A percentile compares a stretch with the other conserved stretches of the same genome.
These are phyloP conservation scores for Plasmodium berghei DNA, from an alignment of 169 alveolate genomes.

Conservation along the genomic window DNA sequence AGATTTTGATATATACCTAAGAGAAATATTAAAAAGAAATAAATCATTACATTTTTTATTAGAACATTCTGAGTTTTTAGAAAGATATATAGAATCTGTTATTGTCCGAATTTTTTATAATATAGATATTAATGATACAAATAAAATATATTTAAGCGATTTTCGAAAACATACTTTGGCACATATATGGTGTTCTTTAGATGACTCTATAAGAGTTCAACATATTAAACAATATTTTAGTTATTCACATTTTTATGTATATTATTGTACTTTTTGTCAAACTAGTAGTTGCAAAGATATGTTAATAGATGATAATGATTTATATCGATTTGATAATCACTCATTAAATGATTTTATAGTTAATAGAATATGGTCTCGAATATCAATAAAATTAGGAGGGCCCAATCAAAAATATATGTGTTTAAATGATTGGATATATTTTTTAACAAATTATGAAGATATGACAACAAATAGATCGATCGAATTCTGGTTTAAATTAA, in stretches of 20 bases:
- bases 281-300: slow-evolving; percentile 77
- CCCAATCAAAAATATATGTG: slow-evolving; percentile 77
- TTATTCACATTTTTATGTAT: slow-evolving; percentile 75
- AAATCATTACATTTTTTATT: slow-evolving; percentile 50
- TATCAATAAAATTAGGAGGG: slow-evolving; percentile 64
- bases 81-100: slow-evolving; percentile 75
- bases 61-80: slow-evolving; percentile 64
- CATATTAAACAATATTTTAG: slow-evolving; percentile 49
- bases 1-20: slow-evolving; percentile 61
- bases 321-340: slow-evolving; percentile 72
- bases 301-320: slow-evolving; percentile 73
- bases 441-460: slow-evolving; percentile 74
- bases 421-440: slow-evolving; percentile 72
- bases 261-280: slow-evolving; percentile 73
- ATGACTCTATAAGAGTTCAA: slow-evolving; percentile 62
- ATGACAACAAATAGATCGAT: slow-evolving; percentile 66
- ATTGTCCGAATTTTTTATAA: slow-evolving; percentile 66
- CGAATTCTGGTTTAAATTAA: slow-evolving; percentile 74
- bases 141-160: slow-evolving; percentile 55
- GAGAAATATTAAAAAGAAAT: slow-evolving; percentile 61
- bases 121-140: slow-evolving; percentile 68
- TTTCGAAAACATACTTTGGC: slow-evolving; percentile 61
- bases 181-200: slow-evolving; percentile 72
- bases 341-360: slow-evolving; percentile 73
- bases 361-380: slow-evolving; percentile 69